Percentiles rank a stretch among this genome's conserved stretches.
These are phyloP conservation scores for Venturia nashicola DNA, from an alignment of 2,329 filamentous ascomycete species.

Conservation along the genomic window DNA sequence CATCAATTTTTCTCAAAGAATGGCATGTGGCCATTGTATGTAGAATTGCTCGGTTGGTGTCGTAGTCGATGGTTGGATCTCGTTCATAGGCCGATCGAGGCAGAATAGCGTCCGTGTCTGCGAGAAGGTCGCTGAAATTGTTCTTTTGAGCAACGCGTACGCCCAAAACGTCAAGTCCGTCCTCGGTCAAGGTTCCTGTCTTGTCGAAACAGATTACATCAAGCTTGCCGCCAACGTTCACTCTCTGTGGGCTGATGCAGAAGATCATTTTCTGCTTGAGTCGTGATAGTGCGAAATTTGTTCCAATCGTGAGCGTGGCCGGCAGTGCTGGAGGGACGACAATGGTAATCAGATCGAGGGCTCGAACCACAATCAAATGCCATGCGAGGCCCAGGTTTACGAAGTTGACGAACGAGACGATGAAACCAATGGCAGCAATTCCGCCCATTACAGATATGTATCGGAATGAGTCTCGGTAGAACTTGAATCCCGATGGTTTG, in stretches of 20 bases:
- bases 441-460: conserved; percentile 95
- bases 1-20: conserved; percentile 75
- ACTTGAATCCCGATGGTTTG: conserved; percentile 96
- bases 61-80: conserved; percentile 47
- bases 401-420: conserved; percentile 89
- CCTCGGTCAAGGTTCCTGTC: conserved; percentile 94
- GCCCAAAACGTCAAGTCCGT: conserved; percentile 86
- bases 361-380: conserved; percentile 84
- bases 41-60: conserved; percentile 57
- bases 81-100: conserved; percentile 42
- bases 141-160: conserved; percentile 63
- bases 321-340: conserved; percentile 91
- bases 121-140: conserved; percentile 65
- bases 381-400: conserved; percentile 69
- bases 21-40: conserved; percentile 98
- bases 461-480: conserved; percentile 92
- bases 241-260: conserved; percentile 92
- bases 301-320: conserved; percentile 90
- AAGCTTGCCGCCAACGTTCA: conserved; percentile 91
- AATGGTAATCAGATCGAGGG: conserved; percentile 91
- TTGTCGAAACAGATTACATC: conserved; percentile 98
- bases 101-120: conserved; percentile 49
- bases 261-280: conserved; percentile 87
- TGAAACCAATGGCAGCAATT: conserved; percentile 75
- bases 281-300: conserved; percentile 80